A percentile compares a stretch with the other conserved stretches of the same genome.
Evolutionary conservation across 2,329 filamentous ascomycete species (phyloP).

Genomic region (Cryphonectria parasitica): DNA sequence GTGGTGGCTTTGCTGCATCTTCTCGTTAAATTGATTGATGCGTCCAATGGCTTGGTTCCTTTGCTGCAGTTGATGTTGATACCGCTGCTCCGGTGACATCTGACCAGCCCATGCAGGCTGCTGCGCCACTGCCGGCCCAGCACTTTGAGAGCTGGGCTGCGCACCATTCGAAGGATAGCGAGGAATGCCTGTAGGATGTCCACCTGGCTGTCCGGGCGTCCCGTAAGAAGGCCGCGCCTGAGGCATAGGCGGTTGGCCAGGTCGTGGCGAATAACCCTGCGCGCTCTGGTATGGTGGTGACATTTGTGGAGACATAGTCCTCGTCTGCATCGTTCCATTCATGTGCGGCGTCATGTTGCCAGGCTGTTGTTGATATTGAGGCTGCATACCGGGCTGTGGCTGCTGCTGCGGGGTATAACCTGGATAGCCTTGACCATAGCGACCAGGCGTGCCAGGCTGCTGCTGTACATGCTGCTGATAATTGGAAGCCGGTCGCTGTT

Average conservation of each 20-base stretch:
- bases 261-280: slow-evolving; percentile 45
- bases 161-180: slow-evolving; percentile 27
- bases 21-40: slow-evolving; percentile 30
- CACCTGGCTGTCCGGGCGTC: slow-evolving; percentile 24
- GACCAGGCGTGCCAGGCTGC: slow-evolving; percentile 47
- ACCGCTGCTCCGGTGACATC: slow-evolving; percentile 37
- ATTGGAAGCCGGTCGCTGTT: slow-evolving; percentile 44
- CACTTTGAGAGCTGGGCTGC: slow-evolving; percentile 22
- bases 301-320: slow-evolving; percentile 51
- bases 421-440: slow-evolving; percentile 40
- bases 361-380: slow-evolving; percentile 38
- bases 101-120: slow-evolving; percentile 23
- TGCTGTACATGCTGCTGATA: slow-evolving; percentile 47
- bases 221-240: slow-evolving; percentile 28
- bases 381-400: slow-evolving; percentile 30
- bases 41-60: slow-evolving; percentile 20
- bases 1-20: slow-evolving; percentile 35
- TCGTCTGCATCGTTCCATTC: slow-evolving; percentile 49
- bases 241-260: slow-evolving; percentile 34
- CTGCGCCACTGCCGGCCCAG: slow-evolving; percentile 12
- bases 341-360: slow-evolving; percentile 44
- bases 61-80: slow-evolving; percentile 28
- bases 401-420: slow-evolving; percentile 36
- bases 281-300: slow-evolving; percentile 35
- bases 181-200: slow-evolving; percentile 23